Percentiles rank a stretch among this genome's conserved stretches.
Conservation (phyloP, 2,329 filamentous ascomycete species). For the Botrytis paeoniae region DNA sequence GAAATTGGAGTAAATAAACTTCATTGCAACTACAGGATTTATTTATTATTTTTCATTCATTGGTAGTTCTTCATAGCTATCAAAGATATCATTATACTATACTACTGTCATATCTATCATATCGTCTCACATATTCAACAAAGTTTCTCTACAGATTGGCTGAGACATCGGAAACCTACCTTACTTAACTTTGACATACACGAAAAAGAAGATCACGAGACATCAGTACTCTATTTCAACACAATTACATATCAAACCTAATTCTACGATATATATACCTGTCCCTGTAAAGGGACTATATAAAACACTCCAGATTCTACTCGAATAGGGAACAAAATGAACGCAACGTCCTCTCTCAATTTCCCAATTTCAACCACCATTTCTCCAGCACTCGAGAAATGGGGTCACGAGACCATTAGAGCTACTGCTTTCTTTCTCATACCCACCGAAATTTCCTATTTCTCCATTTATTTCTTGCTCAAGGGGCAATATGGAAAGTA, state of each 20-base stretch:
- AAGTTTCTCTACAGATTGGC: background rate
- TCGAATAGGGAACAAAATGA: conserved; percentile 27
- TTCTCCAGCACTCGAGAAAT: conserved; percentile 28
- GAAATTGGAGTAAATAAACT: background rate
- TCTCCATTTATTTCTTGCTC: conserved; percentile 36
- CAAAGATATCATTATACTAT: background rate
- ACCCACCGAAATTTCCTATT: conserved; percentile 36
- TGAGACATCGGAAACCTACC: background rate
- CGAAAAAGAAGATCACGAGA: background rate
- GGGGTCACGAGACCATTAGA: conserved; percentile 33
- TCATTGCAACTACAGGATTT: background rate
- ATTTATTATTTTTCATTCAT: background rate
- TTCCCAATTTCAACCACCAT: conserved; percentile 25
- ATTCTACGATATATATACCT: background rate
- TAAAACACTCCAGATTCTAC: background rate
- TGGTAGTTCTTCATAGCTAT: background rate
- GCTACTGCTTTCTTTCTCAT: conserved; percentile 33
- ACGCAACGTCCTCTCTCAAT: conserved; percentile 27
- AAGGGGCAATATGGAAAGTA: conserved; percentile 32
- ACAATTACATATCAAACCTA: background rate
- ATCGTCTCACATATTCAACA: background rate
- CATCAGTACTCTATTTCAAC: background rate
- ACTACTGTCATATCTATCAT: background rate
- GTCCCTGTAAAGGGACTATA: background rate
- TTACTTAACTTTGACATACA: background rate